A percentile compares a stretch with the other conserved stretches of the same genome.
phyloP scores from a whole-genome alignment of 2,329 filamentous ascomycete genomes.

The Xylariaceae sp. region DNA sequence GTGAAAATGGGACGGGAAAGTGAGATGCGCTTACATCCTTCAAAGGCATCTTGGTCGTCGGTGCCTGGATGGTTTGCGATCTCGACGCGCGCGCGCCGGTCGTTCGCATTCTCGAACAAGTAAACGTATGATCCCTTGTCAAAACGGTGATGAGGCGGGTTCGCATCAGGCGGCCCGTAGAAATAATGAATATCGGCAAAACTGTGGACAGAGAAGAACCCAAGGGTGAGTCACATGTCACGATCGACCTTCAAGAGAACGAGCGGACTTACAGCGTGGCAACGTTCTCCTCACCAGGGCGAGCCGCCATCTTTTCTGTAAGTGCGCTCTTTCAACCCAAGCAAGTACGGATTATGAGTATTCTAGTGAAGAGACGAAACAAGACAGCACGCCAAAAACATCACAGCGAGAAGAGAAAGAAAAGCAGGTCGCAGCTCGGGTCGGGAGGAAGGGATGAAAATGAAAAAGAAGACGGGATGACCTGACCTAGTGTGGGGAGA shows the following conservation, averaged over 20 bases:
- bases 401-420: background rate
- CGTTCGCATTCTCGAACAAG: slow-evolving; percentile 66
- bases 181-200: slow-evolving; percentile 77
- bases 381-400: background rate
- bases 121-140: slow-evolving; percentile 77
- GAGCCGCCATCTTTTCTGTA: slow-evolving; percentile 37
- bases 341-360: background rate
- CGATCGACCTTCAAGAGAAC: background rate
- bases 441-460: background rate
- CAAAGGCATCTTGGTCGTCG: slow-evolving; percentile 73
- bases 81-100: slow-evolving; percentile 65
- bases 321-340: background rate
- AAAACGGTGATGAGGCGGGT: slow-evolving; percentile 73
- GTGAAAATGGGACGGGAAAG: background rate
- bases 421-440: background rate
- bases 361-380: background rate
- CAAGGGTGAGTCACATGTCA: slow-evolving; percentile 24
- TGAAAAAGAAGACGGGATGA: background rate
- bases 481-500: background rate
- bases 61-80: slow-evolving; percentile 70
- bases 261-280: slow-evolving; percentile 39
- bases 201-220: slow-evolving; percentile 37
- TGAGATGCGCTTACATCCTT: slow-evolving; percentile 56
- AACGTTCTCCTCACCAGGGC: slow-evolving; percentile 44
- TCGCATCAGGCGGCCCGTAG: slow-evolving; percentile 61